Base-by-base conservation (phyloP, 164 flowering plant species). In the Nelumbo lutea region DNA sequence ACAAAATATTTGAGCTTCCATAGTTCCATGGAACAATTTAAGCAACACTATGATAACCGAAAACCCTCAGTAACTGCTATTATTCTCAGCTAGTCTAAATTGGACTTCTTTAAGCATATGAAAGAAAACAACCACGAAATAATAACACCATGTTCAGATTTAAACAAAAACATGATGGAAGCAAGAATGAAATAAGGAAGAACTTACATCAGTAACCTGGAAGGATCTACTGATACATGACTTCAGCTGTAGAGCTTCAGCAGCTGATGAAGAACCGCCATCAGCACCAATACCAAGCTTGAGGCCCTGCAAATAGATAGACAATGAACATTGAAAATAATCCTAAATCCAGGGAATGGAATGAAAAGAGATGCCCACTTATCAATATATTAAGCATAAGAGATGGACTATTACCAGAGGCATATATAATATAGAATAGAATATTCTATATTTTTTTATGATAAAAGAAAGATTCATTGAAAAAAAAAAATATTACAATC, bases 151-250 rank as follows among this genome's bases (percentile, higher is more conserved):
- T 6, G 2, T 2, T 50, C 11, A 13, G 11, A 50, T 50, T 50
- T 50, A 50, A 50, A 27, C 27, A 27, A 27, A 27, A 27, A 27
- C 27, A 27, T 27, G 8, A 6, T 50, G 3, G 53, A 50, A 6
- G 53, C 53, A 50, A 50, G 7, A 2, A 50, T 50, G 11, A 50
- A 50, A 50, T 13, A 50, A 13, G 11, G 53, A 4, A 4, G 51
- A 50, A 70, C 77, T 67, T 66, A 75, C 74, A 56, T 61, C 41
- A 67, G 2, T 58, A 66, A 62, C 69, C 48, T 67, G 71, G 27
- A 59, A 58, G 44, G 80, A 77, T 67, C 45, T 73, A 41, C 72
- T 48, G 14, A 64, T 58, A 62, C 74, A 67, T 46, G 76, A 59
- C 65, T 70, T 73, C 27, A 64, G 60, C 56, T 60, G 77, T 13